A percentile compares a stretch with the other conserved stretches of the same genome.
Conservation (phyloP, 148 eudicot genomes). For the Euryodendron excelsum region DNA sequence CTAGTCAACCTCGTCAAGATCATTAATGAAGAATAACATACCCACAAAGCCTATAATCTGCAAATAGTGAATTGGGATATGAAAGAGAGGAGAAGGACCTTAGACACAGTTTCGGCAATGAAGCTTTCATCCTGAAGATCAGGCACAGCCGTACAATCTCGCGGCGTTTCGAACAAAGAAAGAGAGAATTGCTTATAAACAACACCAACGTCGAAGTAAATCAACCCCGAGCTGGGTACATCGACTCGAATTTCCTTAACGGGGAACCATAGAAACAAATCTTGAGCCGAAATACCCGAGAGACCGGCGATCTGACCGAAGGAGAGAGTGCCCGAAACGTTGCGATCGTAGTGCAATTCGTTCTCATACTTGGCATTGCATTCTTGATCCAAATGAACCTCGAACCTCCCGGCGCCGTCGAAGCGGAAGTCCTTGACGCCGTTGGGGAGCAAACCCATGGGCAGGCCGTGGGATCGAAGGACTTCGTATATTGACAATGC, state of each 20-base stretch:
- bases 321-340: slow-evolving; percentile 55
- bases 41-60: background rate
- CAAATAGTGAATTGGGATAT: background rate
- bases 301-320: slow-evolving; percentile 56
- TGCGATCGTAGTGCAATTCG: slow-evolving; percentile 60
- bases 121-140: slow-evolving; percentile 18
- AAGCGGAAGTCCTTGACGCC: slow-evolving; percentile 49
- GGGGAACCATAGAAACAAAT: slow-evolving; percentile 76
- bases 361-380: slow-evolving; percentile 76
- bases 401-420: slow-evolving; percentile 46
- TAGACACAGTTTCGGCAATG: slow-evolving; percentile 10
- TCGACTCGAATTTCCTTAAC: slow-evolving; percentile 81
- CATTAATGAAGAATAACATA: background rate
- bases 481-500: slow-evolving; percentile 57
- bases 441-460: slow-evolving; percentile 76
- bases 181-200: slow-evolving; percentile 77
- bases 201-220: slow-evolving; percentile 92
- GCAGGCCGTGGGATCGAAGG: slow-evolving; percentile 49
- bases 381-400: slow-evolving; percentile 52
- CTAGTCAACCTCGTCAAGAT: no score
- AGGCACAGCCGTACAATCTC: slow-evolving; percentile 56
- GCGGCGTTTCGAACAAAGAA: slow-evolving; percentile 70
- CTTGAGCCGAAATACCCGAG: slow-evolving; percentile 71
- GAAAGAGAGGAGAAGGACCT: slow-evolving; percentile 18
- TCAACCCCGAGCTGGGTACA: slow-evolving; percentile 75